A percentile compares a stretch with the other conserved stretches of the same genome.
Evolutionary conservation across 2,329 filamentous ascomycete genomes (phyloP).

Genomic region (Chaetomiaceae sp.): DNA sequence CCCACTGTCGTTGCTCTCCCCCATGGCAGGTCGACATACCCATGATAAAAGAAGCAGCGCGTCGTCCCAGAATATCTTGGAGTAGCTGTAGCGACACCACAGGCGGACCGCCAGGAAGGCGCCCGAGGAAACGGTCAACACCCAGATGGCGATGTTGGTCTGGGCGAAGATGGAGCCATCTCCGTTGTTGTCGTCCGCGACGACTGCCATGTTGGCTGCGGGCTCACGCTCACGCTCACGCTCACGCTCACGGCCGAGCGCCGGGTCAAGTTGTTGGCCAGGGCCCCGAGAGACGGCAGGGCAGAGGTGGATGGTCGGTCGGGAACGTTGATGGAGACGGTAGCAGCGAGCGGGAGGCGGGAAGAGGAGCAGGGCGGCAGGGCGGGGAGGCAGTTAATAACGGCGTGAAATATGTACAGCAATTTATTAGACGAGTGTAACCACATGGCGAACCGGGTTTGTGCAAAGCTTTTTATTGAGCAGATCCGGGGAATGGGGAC

Average conservation of each 20-base stretch:
- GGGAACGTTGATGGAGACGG: not conserved
- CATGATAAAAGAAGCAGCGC: conserved; percentile 14
- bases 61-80: conserved; percentile 19
- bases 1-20: too few relatives aligned
- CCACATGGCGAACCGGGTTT: conserved; percentile 8
- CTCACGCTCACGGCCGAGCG: not conserved
- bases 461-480: not conserved
- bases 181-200: not conserved
- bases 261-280: not conserved
- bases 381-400: not conserved
- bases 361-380: not conserved
- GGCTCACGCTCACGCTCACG: not conserved
- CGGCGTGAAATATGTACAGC: not conserved
- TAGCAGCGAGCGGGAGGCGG: not conserved
- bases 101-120: conserved; percentile 17
- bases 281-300: not conserved
- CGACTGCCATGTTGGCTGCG: not conserved
- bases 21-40: conserved; percentile 4
- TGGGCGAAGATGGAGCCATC: conserved; percentile 5
- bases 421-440: not conserved
- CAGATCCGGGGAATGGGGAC: conserved; percentile 7
- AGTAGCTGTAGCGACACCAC: conserved; percentile 11
- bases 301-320: too few relatives aligned
- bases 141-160: conserved; percentile 19
- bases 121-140: conserved; percentile 12